Percentiles rank a stretch among this genome's conserved stretches.
These are phyloP conservation scores for Suillus alpinus DNA, from an alignment of 768 basidiomycete genomes.

Conservation along the genomic window DNA sequence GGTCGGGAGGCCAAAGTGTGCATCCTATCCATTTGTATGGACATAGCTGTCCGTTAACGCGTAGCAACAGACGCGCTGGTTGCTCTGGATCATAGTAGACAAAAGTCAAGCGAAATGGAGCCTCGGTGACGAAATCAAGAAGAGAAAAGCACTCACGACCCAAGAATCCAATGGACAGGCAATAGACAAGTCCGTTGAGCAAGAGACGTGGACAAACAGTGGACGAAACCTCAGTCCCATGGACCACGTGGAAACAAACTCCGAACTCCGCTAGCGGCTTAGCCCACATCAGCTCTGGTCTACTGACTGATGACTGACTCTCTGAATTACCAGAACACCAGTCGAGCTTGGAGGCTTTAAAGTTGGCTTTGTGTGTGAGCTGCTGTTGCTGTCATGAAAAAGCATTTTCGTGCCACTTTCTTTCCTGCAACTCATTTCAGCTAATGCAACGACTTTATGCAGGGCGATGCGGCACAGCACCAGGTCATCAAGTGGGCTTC, in stretches of 20 bases:
- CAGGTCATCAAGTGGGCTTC: not conserved
- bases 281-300: too few species aligned
- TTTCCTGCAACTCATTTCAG: not conserved
- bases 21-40: slow-evolving; percentile 28
- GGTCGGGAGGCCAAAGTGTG: slow-evolving; percentile 16
- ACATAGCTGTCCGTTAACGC: slow-evolving; percentile 12
- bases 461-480: not conserved
- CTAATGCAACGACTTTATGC: not conserved
- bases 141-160: not conserved
- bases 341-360: not conserved
- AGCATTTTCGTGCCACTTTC: not conserved
- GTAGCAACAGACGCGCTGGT: not conserved
- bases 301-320: too few species aligned
- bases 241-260: slow-evolving; percentile 4
- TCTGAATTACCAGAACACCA: not conserved
- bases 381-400: not conserved
- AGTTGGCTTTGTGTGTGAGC: not conserved
- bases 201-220: slow-evolving; percentile 3
- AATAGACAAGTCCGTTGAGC: slow-evolving; percentile 3
- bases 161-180: slow-evolving; percentile 2
- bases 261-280: not conserved
- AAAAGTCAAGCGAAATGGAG: slow-evolving; percentile 1
- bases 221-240: slow-evolving; percentile 1
- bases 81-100: slow-evolving; percentile 1
- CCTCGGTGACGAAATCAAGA: not conserved